These are phyloP conservation scores for Podospora fimiseda DNA, from an alignment of 495 filamentous ascomycete species.

Conservation along the genomic window DNA sequence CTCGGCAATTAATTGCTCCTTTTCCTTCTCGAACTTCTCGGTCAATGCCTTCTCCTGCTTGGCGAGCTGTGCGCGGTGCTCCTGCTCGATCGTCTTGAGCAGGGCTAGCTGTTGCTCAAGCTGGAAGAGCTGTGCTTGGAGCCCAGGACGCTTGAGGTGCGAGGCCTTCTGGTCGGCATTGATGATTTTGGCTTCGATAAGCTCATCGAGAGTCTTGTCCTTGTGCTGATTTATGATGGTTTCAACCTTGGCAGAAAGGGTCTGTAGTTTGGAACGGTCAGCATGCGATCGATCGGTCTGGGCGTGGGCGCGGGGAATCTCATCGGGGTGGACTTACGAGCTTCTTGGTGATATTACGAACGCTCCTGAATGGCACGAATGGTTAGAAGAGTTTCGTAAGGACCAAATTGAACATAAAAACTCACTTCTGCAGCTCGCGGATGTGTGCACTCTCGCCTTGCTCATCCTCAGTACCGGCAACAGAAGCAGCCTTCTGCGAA, in stretches of 20 bases:
- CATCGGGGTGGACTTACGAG: constrained; percentile 54
- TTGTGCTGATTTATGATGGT: constrained; percentile 69
- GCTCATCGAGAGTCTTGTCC: constrained; percentile 71
- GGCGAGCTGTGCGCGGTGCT: constrained; percentile 64
- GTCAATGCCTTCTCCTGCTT: constrained; percentile 62
- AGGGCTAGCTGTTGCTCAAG: constrained; percentile 77
- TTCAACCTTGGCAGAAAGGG: constrained; percentile 72
- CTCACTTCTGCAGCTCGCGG: constrained; percentile 81
- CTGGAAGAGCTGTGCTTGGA: constrained; percentile 67
- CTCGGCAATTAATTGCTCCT: constrained; percentile 52
- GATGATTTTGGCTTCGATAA: constrained; percentile 75
- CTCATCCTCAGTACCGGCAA: constrained; percentile 41
- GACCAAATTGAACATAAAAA: too few relatives aligned
- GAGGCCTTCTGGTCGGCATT: constrained; percentile 90
- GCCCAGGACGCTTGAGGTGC: constrained; percentile 78
- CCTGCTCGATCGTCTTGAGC: constrained; percentile 74
- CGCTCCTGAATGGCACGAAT: constrained; percentile 51
- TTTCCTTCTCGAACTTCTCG: constrained; percentile 66
- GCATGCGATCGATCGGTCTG: too few relatives aligned
- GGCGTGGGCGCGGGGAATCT: too few relatives aligned
- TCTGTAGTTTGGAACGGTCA: constrained; percentile 45
- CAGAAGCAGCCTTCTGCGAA: constrained; percentile 34
- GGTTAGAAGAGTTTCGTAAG: too few relatives aligned
- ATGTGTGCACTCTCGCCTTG: constrained; percentile 64
- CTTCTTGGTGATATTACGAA: constrained; percentile 84